Evolutionary conservation across 2,329 filamentous ascomycete species (phyloP), one percentile per base, ranked within the genome.

Genomic region (Byssoonygena ceratinophila): DNA sequence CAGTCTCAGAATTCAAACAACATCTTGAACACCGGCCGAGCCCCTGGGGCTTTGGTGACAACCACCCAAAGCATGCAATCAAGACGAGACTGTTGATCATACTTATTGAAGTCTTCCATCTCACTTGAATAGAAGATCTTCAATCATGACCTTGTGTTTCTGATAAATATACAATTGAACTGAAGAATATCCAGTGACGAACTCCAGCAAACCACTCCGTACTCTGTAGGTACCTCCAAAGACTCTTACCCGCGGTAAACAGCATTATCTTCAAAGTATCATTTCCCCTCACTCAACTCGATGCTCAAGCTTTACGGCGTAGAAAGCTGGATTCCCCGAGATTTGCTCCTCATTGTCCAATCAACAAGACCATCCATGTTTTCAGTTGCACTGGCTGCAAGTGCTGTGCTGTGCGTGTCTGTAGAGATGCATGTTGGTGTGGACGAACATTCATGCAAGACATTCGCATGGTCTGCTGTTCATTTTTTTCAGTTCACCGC

Each of bases 1-100:
- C 39, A 51, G 47, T 51, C 47, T 51, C 47, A 51, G 39, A 18
- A 27, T 40, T 43, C 37, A 23, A 34, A 11, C 18, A 39, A 18
- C 3, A 3, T 11, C 6, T 48, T 7, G 25, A 45, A 20, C 25
- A 16, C 23, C 22, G 25, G 27, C 41, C 16, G 25, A 22, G 23
- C 5, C 41, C 40, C 16, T 8, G 20, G 18, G 18, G 6, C 39
- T 4, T 23, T 12, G 18, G 11, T 20, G n/a, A 39, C 39, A 20
- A 20, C 36, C 4, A 39, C 18, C 36, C 22, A n/a, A n/a, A n/a
- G n/a, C n/a, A n/a, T n/a, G n/a, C n/a, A n/a, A n/a, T n/a, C n/a
- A n/a, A n/a, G n/a, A n/a, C n/a, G n/a, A n/a, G n/a, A n/a, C n/a
- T n/a, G n/a, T n/a, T n/a, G n/a, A n/a, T n/a, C n/a, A n/a, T n/a